These are phyloP conservation scores for Pseudofabraea citricarpa DNA, from an alignment of 2,329 filamentous ascomycete genomes.

Conservation along the genomic window DNA sequence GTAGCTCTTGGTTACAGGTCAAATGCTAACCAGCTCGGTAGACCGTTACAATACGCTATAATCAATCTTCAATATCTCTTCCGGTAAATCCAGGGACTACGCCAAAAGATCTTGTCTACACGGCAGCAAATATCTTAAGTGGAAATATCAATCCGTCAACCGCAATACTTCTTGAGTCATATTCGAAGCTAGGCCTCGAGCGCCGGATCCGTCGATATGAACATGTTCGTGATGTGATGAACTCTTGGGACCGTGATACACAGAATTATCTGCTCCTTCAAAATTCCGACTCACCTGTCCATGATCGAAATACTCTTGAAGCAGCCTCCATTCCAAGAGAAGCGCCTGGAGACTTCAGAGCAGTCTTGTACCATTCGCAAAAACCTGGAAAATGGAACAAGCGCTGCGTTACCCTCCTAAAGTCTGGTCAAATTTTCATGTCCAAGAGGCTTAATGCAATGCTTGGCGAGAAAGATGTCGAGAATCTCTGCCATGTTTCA, in stretches of 20 bases:
- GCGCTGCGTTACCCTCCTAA: constrained; percentile 67
- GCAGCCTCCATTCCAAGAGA: constrained; percentile 57
- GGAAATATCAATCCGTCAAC: constrained; percentile 59
- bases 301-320: constrained; percentile 56
- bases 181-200: constrained; percentile 70
- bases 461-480: constrained; percentile 58
- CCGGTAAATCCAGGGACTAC: constrained; percentile 72
- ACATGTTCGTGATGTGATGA: constrained; percentile 79
- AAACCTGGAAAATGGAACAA: constrained; percentile 86
- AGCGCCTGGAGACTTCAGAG: constrained; percentile 60
- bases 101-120: constrained; percentile 65
- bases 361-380: constrained; percentile 76
- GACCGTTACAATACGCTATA: constrained; percentile 69
- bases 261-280: constrained; percentile 71
- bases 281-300: constrained; percentile 49
- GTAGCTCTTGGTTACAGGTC: constrained; percentile 4
- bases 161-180: constrained; percentile 74
- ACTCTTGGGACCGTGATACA: constrained; percentile 82
- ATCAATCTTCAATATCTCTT: constrained; percentile 64
- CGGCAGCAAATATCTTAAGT: constrained; percentile 58
- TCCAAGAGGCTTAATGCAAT: constrained; percentile 66
- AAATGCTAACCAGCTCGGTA: constrained; percentile 31
- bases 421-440: constrained; percentile 66
- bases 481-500: constrained; percentile 75
- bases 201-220: constrained; percentile 83